A percentile compares a stretch with the other conserved stretches of the same genome.
These are phyloP conservation scores for Gymnopilus junonius DNA, from an alignment of 768 basidiomycete genomes.

Conservation along the genomic window DNA sequence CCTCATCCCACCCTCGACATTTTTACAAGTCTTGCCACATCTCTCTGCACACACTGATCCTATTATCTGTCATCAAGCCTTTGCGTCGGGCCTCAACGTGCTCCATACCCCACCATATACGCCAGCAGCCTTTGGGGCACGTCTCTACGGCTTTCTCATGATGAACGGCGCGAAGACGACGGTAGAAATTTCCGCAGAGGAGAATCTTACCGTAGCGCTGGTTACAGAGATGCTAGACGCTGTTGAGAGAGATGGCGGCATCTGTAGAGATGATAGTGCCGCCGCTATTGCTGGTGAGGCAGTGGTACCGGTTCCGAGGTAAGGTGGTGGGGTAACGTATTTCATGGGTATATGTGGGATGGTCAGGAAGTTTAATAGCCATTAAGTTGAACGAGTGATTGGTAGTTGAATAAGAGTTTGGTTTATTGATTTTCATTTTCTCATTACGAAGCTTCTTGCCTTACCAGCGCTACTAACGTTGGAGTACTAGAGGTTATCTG, in stretches of 20 bases:
- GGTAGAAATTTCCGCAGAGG: constrained; percentile 70
- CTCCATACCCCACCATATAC: constrained; percentile 85
- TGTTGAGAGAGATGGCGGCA: constrained; percentile 69
- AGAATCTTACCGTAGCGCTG: constrained; percentile 74
- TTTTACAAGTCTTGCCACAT: constrained; percentile 74
- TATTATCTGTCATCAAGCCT: constrained; percentile 65
- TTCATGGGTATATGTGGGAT: constrained; percentile 76
- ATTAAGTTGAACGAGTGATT: constrained; percentile 10
- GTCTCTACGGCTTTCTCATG: constrained; percentile 60
- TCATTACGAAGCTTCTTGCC: not conserved
- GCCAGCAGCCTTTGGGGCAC: constrained; percentile 65
- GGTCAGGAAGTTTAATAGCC: constrained; percentile 45
- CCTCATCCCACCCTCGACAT: constrained; percentile 86
- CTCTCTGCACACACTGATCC: constrained; percentile 70
- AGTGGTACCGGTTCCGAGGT: constrained; percentile 61
- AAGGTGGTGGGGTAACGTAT: constrained; percentile 74
- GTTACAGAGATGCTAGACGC: constrained; percentile 78
- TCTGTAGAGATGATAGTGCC: constrained; percentile 76
- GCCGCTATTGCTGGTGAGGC: constrained; percentile 41
- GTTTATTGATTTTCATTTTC: not conserved
- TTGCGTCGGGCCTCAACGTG: constrained; percentile 78
- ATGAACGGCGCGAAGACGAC: constrained; percentile 59
- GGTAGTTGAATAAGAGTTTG: constrained; percentile 1
- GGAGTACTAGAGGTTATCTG: no score
- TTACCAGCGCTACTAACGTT: not conserved